Conservation (phyloP, 345 rosid genomes). For the Citrus medica region DNA sequence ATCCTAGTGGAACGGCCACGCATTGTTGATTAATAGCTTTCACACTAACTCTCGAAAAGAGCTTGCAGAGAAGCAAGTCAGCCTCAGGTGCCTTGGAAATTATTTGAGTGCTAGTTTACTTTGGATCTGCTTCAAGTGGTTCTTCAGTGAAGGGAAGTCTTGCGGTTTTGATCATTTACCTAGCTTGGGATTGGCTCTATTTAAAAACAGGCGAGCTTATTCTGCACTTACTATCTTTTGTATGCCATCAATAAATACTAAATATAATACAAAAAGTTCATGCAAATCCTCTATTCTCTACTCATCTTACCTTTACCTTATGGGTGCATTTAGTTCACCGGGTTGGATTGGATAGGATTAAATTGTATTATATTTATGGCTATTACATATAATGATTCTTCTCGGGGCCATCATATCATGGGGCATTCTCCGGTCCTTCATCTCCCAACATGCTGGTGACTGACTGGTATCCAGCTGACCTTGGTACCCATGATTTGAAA, state of each 20-base stretch:
- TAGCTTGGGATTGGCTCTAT: too few relatives aligned
- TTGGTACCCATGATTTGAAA: slow-evolving; percentile 75
- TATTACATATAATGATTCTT: slow-evolving; percentile 26
- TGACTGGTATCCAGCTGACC: slow-evolving; percentile 86
- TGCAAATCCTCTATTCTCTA: too few relatives aligned
- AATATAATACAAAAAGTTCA: too few relatives aligned
- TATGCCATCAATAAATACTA: too few relatives aligned
- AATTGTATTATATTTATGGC: slow-evolving; percentile 41
- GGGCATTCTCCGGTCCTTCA: slow-evolving; percentile 90
- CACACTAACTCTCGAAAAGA: slow-evolving; percentile 82
- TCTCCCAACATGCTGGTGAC: slow-evolving; percentile 66
- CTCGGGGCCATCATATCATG: slow-evolving; percentile 87
- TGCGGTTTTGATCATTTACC: slow-evolving; percentile 91
- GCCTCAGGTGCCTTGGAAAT: slow-evolving; percentile 49
- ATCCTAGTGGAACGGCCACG: slow-evolving; percentile 95
- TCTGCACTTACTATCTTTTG: too few relatives aligned
- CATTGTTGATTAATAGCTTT: slow-evolving; percentile 90
- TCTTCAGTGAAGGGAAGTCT: slow-evolving; percentile 86
- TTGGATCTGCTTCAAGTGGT: slow-evolving; percentile 99
- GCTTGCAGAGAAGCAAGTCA: slow-evolving; percentile 32
- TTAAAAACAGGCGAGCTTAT: too few relatives aligned
- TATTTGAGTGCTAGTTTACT: slow-evolving; percentile 73
- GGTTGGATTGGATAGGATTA: too few relatives aligned
- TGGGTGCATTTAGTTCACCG: too few relatives aligned
- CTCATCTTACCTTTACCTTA: too few relatives aligned